Evolutionary conservation across 345 rosid genomes (phyloP).

Genomic region (Eucalyptus regnans): DNA sequence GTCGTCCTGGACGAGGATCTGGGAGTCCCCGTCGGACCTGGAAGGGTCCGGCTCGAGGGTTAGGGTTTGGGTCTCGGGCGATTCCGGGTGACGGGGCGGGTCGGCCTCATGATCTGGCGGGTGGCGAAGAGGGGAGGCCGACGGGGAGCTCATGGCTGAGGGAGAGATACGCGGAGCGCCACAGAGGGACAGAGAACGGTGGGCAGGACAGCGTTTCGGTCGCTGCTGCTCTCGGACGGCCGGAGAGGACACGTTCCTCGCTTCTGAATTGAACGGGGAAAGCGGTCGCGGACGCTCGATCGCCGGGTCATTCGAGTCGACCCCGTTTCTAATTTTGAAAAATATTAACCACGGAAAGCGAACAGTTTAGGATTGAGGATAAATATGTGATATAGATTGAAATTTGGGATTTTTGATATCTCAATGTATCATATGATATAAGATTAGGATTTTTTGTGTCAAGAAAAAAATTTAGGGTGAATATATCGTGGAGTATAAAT

Average conservation of each 20-base stretch:
- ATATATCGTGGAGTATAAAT: too few relatives aligned
- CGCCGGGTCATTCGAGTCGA: background rate
- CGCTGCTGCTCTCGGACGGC: background rate
- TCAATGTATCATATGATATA: too few relatives aligned
- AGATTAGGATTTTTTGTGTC: too few relatives aligned
- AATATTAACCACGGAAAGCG: too few relatives aligned
- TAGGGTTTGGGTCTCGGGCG: constrained; percentile 5
- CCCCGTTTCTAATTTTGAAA: background rate
- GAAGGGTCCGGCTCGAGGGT: background rate
- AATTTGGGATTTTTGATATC: too few relatives aligned
- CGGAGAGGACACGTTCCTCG: background rate
- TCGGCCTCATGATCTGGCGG: background rate
- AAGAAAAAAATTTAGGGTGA: accelerated
- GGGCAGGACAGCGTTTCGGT: background rate
- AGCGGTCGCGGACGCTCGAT: background rate
- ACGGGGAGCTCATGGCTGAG: background rate
- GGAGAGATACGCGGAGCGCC: background rate
- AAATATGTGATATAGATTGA: too few relatives aligned
- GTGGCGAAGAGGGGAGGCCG: background rate
- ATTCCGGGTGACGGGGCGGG: background rate
- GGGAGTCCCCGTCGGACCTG: background rate
- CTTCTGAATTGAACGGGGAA: background rate
- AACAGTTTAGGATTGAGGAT: too few relatives aligned
- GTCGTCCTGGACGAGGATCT: background rate
- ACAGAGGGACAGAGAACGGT: background rate